Evolutionary conservation across 2,329 filamentous ascomycete species (phyloP).

Genomic region (Chrysoporthe puriensis): DNA sequence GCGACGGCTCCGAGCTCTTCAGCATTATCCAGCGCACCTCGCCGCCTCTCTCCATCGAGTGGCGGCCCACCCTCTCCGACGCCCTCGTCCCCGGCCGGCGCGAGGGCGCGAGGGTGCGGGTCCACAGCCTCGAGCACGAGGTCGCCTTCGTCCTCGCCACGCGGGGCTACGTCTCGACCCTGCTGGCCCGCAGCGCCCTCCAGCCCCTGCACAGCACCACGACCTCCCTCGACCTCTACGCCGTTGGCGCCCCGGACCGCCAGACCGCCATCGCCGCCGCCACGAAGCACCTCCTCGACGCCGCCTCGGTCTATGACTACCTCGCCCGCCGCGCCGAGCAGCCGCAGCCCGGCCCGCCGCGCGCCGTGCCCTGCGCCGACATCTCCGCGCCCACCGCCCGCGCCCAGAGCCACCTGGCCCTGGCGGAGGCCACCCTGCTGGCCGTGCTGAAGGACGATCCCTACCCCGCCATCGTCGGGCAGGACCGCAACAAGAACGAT

Average conservation of each 20-base stretch:
- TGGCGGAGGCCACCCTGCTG: conserved; percentile 87
- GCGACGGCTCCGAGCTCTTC: conserved; percentile 62
- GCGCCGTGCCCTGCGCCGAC: conserved; percentile 54
- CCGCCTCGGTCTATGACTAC: conserved; percentile 77
- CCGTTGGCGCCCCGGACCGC: conserved; percentile 67
- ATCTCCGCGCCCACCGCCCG: conserved; percentile 56
- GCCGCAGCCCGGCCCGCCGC: conserved; percentile 34
- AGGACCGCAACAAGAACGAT: conserved; percentile 79
- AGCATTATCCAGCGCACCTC: conserved; percentile 62
- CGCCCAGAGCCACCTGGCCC: conserved; percentile 66
- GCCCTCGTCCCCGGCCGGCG: conserved; percentile 62
- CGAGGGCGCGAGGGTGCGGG: conserved; percentile 67
- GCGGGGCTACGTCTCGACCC: conserved; percentile 73
- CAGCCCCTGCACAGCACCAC: conserved; percentile 72
- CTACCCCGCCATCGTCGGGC: conserved; percentile 80
- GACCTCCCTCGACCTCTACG: conserved; percentile 47
- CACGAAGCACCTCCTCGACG: conserved; percentile 76
- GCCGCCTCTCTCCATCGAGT: conserved; percentile 69
- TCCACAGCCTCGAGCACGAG: conserved; percentile 80
- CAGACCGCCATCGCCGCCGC: conserved; percentile 71
- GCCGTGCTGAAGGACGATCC: conserved; percentile 94
- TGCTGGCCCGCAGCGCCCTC: conserved; percentile 73
- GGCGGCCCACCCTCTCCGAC: conserved; percentile 78
- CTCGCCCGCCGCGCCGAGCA: conserved; percentile 61
- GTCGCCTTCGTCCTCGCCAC: conserved; percentile 78